Evolutionary conservation across 2,329 filamentous ascomycete genomes (phyloP).

Genomic region (Botrytis porri): DNA sequence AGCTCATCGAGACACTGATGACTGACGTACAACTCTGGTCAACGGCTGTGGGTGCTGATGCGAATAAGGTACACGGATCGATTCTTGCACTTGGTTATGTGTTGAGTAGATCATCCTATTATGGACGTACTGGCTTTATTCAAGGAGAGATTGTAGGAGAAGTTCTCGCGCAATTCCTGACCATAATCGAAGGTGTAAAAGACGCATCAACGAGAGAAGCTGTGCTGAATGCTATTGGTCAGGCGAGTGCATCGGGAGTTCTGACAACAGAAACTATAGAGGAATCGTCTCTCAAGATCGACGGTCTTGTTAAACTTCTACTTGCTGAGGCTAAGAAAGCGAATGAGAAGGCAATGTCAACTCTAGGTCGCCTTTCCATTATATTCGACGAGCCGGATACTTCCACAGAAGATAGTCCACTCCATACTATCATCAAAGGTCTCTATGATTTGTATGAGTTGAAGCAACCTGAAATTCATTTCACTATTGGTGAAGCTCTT

Average conservation of each 20-base stretch:
- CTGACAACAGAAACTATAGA: constrained; percentile 38
- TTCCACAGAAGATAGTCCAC: constrained; percentile 38
- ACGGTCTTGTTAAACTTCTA: constrained; percentile 57
- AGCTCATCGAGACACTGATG: constrained; percentile 47
- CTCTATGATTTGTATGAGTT: constrained; percentile 79
- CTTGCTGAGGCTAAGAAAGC: constrained; percentile 70
- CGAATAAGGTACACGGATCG: constrained; percentile 58
- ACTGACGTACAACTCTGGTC: constrained; percentile 49
- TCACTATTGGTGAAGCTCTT: constrained; percentile 85
- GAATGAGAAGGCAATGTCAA: constrained; percentile 76
- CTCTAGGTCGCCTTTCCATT: constrained; percentile 73
- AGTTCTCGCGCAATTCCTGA: constrained; percentile 46
- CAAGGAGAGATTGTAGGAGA: constrained; percentile 41
- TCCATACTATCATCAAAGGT: constrained; percentile 60
- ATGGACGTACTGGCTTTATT: constrained; percentile 40
- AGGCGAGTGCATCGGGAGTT: constrained; percentile 58
- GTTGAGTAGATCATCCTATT: constrained; percentile 54
- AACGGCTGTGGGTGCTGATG: constrained; percentile 54
- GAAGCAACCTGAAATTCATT: constrained; percentile 82
- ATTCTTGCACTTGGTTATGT: constrained; percentile 57
- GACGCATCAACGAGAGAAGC: constrained; percentile 58
- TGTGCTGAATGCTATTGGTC: constrained; percentile 55
- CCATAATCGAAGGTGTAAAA: constrained; percentile 51
- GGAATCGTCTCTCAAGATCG: constrained; percentile 25
- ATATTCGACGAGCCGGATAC: constrained; percentile 49